Base-by-base conservation (phyloP, 306 rosid species). In the Fragaria vesca region DNA sequence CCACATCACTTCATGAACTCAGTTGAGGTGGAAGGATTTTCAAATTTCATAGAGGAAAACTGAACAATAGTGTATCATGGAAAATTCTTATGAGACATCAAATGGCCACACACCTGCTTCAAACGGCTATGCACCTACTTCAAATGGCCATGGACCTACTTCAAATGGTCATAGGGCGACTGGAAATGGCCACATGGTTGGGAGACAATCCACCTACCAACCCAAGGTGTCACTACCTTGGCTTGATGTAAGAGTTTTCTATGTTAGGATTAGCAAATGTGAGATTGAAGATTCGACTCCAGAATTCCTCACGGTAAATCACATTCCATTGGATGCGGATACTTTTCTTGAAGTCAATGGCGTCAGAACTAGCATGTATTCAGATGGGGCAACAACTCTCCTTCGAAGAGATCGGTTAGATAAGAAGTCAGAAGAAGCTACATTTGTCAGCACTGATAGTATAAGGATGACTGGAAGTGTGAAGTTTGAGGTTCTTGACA, bases 401-500 rank as follows among this genome's bases (percentile, higher is more conserved):
- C 98, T 93, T 73, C 87, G 82, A 45, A 85, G 98, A 66, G 91
- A 93, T 58, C 85, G 94, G 66, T 81, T 91, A 3, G 98, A 93
- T 82, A 87, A 85, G 75, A 91, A 84, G 79, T 93, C 94, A 1
- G 97, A 91, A 80, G 97, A 91, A 87, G 91, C 86, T 18, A 91
- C 97, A 13, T 93, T 89, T 83, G 93, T 89, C 66, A 90, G 98
- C 88, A 93, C 96, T 5, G 94, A 93, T 82, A 89, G 90, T 63
- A 80, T 86, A 83, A 88, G 94, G 87, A 88, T 85, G 80, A 88
- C 93, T 55, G 91, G 91, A n/a, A 80, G 88, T 83, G 93, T 89
- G 81, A 91, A 86, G 83, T 91, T 89, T 76, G 93, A 89, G 86
- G 94, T 88, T 83, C 88, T 93, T 43, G 91, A 91, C 84, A 83